These are phyloP conservation scores for Aspergillus fructus DNA, from an alignment of 2,329 filamentous ascomycete genomes.

Conservation along the genomic window DNA sequence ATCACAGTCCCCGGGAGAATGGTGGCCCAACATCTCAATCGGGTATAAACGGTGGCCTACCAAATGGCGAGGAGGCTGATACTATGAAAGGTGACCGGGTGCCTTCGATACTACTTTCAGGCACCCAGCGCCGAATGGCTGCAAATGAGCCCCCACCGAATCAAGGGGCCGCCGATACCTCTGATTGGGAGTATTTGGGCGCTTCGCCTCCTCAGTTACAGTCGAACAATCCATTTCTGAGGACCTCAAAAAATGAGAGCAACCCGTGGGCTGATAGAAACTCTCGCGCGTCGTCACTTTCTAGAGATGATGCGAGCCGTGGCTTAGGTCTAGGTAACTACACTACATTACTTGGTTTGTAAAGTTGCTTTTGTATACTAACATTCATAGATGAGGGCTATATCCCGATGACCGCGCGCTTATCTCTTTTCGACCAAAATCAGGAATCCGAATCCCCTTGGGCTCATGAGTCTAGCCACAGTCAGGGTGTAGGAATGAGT, in stretches of 20 bases:
- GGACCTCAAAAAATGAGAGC: constrained; percentile 24
- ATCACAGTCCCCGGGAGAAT: constrained; percentile 11
- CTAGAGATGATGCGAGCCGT: constrained; percentile 24
- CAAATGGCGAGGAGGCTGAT: constrained; percentile 2
- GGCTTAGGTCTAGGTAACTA: constrained; percentile 32
- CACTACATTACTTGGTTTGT: neutral
- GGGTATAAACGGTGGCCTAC: neutral
- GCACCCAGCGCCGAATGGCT: constrained; percentile 21
- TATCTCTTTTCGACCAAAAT: constrained; percentile 36
- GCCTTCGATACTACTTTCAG: constrained; percentile 23
- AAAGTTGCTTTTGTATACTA: constrained; percentile 9
- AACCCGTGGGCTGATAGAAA: constrained; percentile 22
- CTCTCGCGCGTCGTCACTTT: constrained; percentile 19
- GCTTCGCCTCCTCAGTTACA: constrained; percentile 29
- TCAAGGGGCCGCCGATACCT: constrained; percentile 9
- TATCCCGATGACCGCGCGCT: constrained; percentile 40
- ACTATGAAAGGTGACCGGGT: constrained; percentile 17
- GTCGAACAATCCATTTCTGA: constrained; percentile 43
- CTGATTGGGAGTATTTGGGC: constrained; percentile 22
- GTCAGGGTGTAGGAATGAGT: constrained; percentile 8
- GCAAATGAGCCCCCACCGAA: constrained; percentile 23
- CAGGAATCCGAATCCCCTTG: constrained; percentile 28
- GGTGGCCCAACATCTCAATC: constrained; percentile 10
- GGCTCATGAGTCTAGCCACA: constrained; percentile 21
- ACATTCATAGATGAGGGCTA: constrained; percentile 33